These are phyloP conservation scores for Apophysomyces sp. DNA, from an alignment of 371 early-diverging fungal species.

Conservation along the genomic window DNA sequence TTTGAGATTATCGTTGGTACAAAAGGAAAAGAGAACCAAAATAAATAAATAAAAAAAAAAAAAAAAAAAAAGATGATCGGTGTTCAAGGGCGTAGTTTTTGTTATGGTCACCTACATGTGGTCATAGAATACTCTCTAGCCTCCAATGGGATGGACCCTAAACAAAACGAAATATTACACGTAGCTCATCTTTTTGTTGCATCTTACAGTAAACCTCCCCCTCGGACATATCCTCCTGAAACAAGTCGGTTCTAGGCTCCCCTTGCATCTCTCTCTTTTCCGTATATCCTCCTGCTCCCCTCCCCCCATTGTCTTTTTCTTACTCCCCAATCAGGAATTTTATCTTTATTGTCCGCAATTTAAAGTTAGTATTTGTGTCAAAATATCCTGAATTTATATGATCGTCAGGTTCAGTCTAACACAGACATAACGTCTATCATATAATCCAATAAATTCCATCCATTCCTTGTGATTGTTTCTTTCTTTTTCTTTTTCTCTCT, in stretches of 20 bases:
- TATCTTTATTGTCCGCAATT: conserved; percentile 1
- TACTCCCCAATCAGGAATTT: background rate
- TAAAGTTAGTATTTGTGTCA: background rate
- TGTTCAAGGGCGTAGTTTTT: background rate
- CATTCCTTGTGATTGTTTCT: conserved; percentile 17
- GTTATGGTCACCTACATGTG: background rate
- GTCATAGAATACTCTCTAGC: background rate
- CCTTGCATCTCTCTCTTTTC: background rate
- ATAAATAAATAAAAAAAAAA: background rate
- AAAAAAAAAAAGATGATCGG: background rate
- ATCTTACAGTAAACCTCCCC: no score
- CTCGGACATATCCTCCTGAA: background rate
- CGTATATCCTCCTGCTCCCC: background rate
- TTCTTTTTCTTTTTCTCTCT: background rate
- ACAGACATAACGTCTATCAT: conserved; percentile 60
- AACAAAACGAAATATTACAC: no score
- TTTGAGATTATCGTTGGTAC: no score
- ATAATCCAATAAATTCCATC: conserved; percentile 61
- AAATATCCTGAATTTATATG: conserved; percentile 52
- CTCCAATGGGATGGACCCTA: background rate
- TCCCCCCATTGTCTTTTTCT: background rate
- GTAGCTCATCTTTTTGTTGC: no score
- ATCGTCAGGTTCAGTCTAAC: conserved; percentile 63
- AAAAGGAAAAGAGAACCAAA: background rate
- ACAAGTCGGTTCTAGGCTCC: background rate